phyloP scores from a whole-genome alignment of 805 yeast genomes.

The Diddensiella santjacobensis region DNA sequence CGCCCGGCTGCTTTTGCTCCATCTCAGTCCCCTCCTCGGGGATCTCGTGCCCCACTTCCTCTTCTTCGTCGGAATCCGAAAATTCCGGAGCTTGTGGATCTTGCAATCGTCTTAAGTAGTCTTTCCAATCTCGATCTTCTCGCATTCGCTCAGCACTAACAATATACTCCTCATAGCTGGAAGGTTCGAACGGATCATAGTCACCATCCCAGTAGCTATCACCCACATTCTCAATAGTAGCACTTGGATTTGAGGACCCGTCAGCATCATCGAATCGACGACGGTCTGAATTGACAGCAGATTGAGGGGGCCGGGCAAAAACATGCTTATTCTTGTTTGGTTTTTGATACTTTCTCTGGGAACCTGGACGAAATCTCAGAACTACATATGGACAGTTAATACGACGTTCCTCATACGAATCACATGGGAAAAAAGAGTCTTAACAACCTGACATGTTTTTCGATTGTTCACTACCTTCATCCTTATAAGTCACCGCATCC shows the following conservation, averaged over 20 bases:
- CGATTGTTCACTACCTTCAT: neutral
- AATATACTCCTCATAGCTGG: conserved; percentile 9
- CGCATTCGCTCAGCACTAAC: conserved; percentile 11
- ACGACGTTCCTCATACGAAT: neutral
- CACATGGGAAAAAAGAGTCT: neutral
- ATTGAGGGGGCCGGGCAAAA: neutral
- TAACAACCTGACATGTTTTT: conserved; percentile 3
- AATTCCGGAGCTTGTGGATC: conserved; percentile 1
- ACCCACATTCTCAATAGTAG: neutral
- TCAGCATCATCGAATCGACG: neutral
- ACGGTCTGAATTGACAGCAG: neutral
- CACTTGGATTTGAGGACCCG: neutral
- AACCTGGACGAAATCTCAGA: conserved; percentile 7
- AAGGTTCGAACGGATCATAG: conserved; percentile 20
- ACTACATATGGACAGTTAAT: neutral
- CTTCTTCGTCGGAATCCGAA: conserved; percentile 7
- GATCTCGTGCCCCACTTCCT: neutral
- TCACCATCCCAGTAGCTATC: conserved; percentile 15
- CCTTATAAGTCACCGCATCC: conserved; percentile 5
- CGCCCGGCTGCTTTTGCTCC: neutral
- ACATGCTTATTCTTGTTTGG: neutral
- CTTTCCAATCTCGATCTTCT: conserved; percentile 21
- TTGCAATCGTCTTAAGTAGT: conserved; percentile 10
- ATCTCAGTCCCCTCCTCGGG: conserved; percentile 4
- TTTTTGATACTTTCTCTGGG: neutral